phyloP scores from a whole-genome alignment of 2,329 filamentous ascomycete species.

The Paraphaeosphaeria sporulosa region DNA sequence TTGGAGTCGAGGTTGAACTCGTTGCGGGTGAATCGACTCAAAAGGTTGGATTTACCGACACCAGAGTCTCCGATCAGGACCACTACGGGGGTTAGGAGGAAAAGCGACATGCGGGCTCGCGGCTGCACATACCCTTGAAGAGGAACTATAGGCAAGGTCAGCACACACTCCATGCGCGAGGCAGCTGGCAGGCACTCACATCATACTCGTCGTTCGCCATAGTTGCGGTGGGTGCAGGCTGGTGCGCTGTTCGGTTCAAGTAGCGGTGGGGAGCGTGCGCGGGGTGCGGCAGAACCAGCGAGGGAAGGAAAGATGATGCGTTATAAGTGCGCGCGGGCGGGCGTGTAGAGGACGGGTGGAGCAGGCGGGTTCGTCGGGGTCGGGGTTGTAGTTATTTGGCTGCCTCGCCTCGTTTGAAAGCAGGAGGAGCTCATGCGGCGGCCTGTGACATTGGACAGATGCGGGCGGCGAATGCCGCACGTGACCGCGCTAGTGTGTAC shows the following conservation, averaged over 20 bases:
- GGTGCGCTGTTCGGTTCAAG: conserved; percentile 15
- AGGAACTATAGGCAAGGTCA: conserved; percentile 74
- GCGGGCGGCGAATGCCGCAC: conserved; percentile 17
- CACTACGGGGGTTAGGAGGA: conserved; percentile 64
- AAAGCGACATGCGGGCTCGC: conserved; percentile 23
- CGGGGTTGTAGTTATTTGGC: conserved; percentile 26
- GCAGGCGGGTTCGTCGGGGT: conserved; percentile 11
- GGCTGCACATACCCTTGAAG: conserved; percentile 81
- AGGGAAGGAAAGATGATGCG: neutral
- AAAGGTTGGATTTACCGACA: conserved; percentile 99
- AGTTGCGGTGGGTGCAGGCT: conserved; percentile 43
- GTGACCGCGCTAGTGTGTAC: conserved; percentile 12
- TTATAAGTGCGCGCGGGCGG: conserved; percentile 2
- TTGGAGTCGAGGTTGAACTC: conserved; percentile 99
- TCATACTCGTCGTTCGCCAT: conserved; percentile 99
- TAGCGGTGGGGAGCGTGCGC: conserved; percentile 19
- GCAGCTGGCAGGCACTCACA: conserved; percentile 66
- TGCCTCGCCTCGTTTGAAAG: conserved; percentile 30
- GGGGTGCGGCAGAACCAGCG: conserved; percentile 9
- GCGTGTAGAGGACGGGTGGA: neutral
- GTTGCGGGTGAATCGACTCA: conserved; percentile 99
- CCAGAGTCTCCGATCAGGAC: conserved; percentile 99
- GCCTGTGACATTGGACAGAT: conserved; percentile 15
- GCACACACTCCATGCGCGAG: conserved; percentile 16
- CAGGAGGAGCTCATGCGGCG: conserved; percentile 24